Conservation (phyloP, 179 eudicot genomes). For the Beta macrorhiza region DNA sequence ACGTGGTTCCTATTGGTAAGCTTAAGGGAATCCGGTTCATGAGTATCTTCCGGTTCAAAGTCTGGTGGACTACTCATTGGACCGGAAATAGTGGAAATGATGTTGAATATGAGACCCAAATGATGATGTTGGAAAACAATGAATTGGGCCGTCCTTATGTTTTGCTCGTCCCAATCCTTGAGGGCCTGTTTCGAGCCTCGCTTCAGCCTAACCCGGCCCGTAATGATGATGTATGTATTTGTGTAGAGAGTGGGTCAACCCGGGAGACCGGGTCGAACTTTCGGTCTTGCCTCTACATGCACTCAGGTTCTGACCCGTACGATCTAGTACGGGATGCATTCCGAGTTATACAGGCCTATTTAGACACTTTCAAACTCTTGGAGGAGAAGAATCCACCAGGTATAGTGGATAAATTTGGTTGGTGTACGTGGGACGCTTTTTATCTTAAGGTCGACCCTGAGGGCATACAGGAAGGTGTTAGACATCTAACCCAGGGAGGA, state of each 20-base stretch:
- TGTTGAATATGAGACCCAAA: constrained; percentile 68
- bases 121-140: constrained; percentile 51
- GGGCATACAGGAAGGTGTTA: constrained; percentile 59
- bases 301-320: constrained; percentile 53
- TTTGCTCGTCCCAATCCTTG: constrained; percentile 56
- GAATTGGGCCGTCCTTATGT: constrained; percentile 56
- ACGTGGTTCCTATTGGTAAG: constrained; percentile 41
- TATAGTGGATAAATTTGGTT: constrained; percentile 76
- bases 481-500: constrained; percentile 52
- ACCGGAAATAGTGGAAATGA: constrained; percentile 56
- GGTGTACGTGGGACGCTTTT: constrained; percentile 96
- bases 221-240: constrained; percentile 40
- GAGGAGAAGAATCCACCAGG: constrained; percentile 64
- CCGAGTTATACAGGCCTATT: constrained; percentile 40
- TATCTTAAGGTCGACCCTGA: constrained; percentile 60
- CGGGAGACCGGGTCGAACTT: constrained; percentile 33
- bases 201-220: constrained; percentile 47
- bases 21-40: constrained; percentile 53
- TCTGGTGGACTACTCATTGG: constrained; percentile 96
- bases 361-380: constrained; percentile 58
- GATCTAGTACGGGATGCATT: constrained; percentile 52
- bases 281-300: constrained; percentile 46
- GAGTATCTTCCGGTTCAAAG: constrained; percentile 83
- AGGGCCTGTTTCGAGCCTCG: constrained; percentile 65
- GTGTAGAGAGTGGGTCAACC: constrained; percentile 67